phyloP scores from a whole-genome alignment of 441 rosid genomes.

The Theobroma grandiflorum region DNA sequence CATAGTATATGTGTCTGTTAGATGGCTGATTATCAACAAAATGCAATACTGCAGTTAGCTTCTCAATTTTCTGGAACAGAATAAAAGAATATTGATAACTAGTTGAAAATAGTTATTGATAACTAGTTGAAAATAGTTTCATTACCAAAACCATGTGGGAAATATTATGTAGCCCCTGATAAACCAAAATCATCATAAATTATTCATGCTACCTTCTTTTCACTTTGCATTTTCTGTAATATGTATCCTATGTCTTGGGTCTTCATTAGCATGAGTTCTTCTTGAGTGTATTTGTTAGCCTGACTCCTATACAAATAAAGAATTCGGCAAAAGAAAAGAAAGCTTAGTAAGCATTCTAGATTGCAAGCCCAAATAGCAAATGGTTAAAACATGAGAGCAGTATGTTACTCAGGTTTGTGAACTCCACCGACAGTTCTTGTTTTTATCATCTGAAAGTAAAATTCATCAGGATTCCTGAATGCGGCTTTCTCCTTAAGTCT shows the following conservation, averaged over 20 bases:
- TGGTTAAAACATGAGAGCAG: neutral
- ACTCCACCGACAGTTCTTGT: constrained; percentile 61
- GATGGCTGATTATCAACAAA: constrained; percentile 58
- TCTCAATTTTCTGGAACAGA: constrained; percentile 81
- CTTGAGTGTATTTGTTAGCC: constrained; percentile 72
- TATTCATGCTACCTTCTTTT: constrained; percentile 58
- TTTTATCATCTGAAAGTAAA: constrained; percentile 84
- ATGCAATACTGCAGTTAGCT: constrained; percentile 72
- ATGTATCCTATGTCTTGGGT: constrained; percentile 90
- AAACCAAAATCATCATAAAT: neutral
- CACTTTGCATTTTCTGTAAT: constrained; percentile 82
- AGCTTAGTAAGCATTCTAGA: constrained; percentile 16
- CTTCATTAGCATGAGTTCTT: constrained; percentile 88
- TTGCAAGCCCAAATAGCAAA: neutral
- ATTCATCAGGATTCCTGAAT: constrained; percentile 88
- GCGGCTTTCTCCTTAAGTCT: constrained; percentile 87
- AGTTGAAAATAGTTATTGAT: neutral
- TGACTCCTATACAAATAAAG: constrained; percentile 52
- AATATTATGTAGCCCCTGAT: neutral
- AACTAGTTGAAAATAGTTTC: neutral
- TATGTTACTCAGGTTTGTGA: constrained; percentile 69
- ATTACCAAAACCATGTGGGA: neutral
- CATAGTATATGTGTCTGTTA: constrained; percentile 69
- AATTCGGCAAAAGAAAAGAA: neutral
- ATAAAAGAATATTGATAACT: constrained; percentile 3